A percentile compares a stretch with the other conserved stretches of the same genome.
These are phyloP conservation scores for Claviceps capensis DNA, from an alignment of 2,329 filamentous ascomycete species.

Conservation along the genomic window DNA sequence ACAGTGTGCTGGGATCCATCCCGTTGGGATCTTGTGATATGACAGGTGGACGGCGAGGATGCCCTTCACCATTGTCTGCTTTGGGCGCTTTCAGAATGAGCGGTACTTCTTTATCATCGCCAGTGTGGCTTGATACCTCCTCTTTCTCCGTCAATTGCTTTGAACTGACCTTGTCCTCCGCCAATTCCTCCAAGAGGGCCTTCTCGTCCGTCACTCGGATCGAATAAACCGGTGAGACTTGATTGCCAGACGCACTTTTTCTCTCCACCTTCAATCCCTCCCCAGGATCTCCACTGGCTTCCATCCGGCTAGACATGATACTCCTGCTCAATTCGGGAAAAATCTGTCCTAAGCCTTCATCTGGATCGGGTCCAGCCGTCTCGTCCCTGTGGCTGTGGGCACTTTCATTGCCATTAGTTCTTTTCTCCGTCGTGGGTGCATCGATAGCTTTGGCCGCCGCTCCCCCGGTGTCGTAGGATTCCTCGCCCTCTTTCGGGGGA, in stretches of 20 bases:
- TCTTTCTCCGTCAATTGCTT: constrained; percentile 21
- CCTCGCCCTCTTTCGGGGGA: constrained; percentile 43
- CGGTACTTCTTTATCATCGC: no score
- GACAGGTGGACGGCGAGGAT: constrained; percentile 18
- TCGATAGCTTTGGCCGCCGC: constrained; percentile 37
- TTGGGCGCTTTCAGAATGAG: constrained; percentile 32
- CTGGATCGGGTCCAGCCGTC: constrained; percentile 37
- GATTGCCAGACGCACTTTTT: constrained; percentile 18
- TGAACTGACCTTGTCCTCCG: constrained; percentile 5
- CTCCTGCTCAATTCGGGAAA: constrained; percentile 43
- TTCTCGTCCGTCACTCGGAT: constrained; percentile 3
- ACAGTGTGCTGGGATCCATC: background rate
- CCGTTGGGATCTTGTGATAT: constrained; percentile 14
- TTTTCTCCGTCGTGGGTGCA: constrained; percentile 30
- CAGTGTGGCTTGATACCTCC: constrained; percentile 15
- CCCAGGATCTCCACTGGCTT: constrained; percentile 10
- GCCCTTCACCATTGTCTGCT: constrained; percentile 20
- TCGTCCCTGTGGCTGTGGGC: constrained; percentile 16
- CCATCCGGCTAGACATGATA: constrained; percentile 9
- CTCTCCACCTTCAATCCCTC: constrained; percentile 15
- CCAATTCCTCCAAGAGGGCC: background rate
- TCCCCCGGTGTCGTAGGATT: constrained; percentile 52
- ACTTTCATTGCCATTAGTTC: constrained; percentile 19
- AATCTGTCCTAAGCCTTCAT: constrained; percentile 43
- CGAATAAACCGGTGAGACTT: constrained; percentile 22